Evolutionary conservation across 2,329 filamentous ascomycete species (phyloP), one percentile per base, ranked within the genome.

Genomic region (Cryoendolithus antarcticus): DNA sequence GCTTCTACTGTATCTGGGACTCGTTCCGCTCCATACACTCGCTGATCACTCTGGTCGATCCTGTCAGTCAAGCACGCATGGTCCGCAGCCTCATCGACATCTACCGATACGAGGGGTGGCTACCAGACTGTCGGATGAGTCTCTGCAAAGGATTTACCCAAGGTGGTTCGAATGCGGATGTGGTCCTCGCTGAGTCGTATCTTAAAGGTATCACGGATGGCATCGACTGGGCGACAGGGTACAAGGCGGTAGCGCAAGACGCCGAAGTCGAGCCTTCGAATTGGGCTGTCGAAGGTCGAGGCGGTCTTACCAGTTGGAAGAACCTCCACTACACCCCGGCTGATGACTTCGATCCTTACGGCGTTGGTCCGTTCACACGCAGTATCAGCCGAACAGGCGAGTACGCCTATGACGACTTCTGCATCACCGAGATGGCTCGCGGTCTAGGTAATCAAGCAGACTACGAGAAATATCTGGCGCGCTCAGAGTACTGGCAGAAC

Each of bases 331-430:
- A 84, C 54, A 80, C 88, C 9, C 82, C 82, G 0, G 71, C 72
- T 0, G 70, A 80, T 42, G 78, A 86, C 45, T 75, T 75, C 39
- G 81, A 86, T 55, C 65, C 67, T 0, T 72, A 75, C n/a, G 82
- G 82, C 0, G 75, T 76, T 0, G 39, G 39, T 3, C 34, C 85
- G 40, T 71, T 81, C 56, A 85, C 82, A 0, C 69, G 82, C 5
- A 79, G 72, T 45, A 71, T 86, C 77, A 1, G 39, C 24, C 69
- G 82, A 6, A 86, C 81, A 0, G 71, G 86, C 1, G 82, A 86
- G 55, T 88, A 88, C 54, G 74, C 78, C 5, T 86, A 86, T 58
- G 76, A 86, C 47, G 82, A 86, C 60, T 88, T 75, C 50, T 76
- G 74, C 46, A 77, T 83, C 40, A 66, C 75, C 0, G 65, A 75